Evolutionary conservation across 164 flowering plant species (phyloP), one percentile per base, ranked within the genome.

Genomic region (Vitis labrusca): DNA sequence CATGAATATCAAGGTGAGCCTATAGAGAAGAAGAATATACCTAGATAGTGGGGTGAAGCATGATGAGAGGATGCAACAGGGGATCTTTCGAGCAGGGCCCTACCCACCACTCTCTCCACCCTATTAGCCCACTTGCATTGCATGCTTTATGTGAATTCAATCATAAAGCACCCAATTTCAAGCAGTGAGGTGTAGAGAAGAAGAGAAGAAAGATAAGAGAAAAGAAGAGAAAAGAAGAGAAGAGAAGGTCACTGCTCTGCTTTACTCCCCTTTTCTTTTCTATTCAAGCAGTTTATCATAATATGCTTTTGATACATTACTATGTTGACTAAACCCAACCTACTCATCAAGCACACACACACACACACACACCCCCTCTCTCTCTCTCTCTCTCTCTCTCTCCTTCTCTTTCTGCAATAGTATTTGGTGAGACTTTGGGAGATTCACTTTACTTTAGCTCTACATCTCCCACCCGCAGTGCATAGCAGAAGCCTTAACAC

Each of bases 11-110:
- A 30, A 30, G 69, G 50, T 53, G 73, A 62, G 50, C 50, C 58
- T 52, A 54, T 61, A 44, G 56, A 50, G 51, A 68, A 58, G 66
- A 56, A 77, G 82, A 80, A 81, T 80, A 81, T 83, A 78, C 82
- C 74, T 7, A 66, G 32, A 5, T 85, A 82, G 90, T 84, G 92
- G 90, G 83, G 79, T 57, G 70, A 77, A 73, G 30, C 54, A 85
- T 89, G 73, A 88, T 84, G 83, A 71, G 61, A 23, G 14, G 44
- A 55, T 66, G 66, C 54, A 23, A 72, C 71, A 74, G 69, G 59
- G 79, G 84, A 74, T 75, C 77, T 79, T 78, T 80, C 78, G 49
- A 70, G 3, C 1, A 14, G 59, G 81, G 72, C 48, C 77, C 78
- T 60, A 72, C 37, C 54, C 53, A 59, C 30, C 48, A 23, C 27